Evolutionary conservation across 129 eudicot species (phyloP).

Genomic region (Cynara cardunculus): DNA sequence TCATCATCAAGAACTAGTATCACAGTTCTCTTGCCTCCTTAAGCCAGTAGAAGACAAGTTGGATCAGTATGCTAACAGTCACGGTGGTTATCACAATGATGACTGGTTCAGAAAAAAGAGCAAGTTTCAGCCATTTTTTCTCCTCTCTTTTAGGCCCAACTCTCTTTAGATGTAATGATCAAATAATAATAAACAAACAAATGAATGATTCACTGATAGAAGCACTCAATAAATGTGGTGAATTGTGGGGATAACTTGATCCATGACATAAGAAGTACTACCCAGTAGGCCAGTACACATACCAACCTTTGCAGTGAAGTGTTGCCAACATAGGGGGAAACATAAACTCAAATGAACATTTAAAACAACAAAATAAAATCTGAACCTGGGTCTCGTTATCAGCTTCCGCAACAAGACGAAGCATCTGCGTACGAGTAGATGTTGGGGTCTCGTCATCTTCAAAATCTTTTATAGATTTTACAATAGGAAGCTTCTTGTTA

Average conservation of each 20-base stretch:
- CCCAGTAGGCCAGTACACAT: no score
- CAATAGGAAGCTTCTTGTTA: constrained; percentile 88
- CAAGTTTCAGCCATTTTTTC: background rate
- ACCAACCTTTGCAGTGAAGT: background rate
- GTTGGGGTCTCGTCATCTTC: constrained; percentile 90
- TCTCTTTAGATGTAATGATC: background rate
- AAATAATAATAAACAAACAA: background rate
- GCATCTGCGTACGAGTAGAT: constrained; percentile 74
- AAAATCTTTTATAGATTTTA: constrained; percentile 77
- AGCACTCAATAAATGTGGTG: background rate
- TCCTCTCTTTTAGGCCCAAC: background rate
- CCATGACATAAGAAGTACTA: background rate
- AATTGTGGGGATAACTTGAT: background rate
- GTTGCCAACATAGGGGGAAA: background rate
- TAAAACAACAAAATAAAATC: background rate
- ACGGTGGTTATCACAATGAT: background rate
- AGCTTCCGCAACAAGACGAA: constrained; percentile 77
- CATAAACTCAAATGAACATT: background rate
- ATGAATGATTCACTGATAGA: background rate
- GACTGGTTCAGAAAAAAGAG: background rate
- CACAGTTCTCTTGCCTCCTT: background rate
- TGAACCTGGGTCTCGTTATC: constrained; percentile 63
- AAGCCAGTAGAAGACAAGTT: background rate
- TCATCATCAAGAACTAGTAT: background rate
- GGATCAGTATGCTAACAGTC: background rate